Evolutionary conservation across 2,329 filamentous ascomycete genomes (phyloP), one percentile per base, ranked within the genome.

Genomic region (Pseudocercospora fijiensis): DNA sequence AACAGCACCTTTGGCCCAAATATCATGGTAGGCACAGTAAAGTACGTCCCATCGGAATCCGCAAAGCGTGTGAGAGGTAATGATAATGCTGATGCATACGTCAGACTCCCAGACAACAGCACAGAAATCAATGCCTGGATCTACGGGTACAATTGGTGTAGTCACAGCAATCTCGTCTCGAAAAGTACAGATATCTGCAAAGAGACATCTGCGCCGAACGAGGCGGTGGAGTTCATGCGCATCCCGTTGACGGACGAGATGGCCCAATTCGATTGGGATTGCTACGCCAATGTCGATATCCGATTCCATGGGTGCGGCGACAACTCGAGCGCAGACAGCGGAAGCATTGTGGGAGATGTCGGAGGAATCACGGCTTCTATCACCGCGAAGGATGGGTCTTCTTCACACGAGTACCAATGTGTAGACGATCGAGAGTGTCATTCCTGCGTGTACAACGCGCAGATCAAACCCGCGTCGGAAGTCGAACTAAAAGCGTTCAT

Each of bases 281-380:
- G 64, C 60, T 61, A 63, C 22, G 63, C 60, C 11, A 65, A 62
- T 24, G 24, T 65, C 47, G 28, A 65, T 28, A 47, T 65, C 20
- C 41, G 56, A 9, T 57, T 65, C 41, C 11, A 22, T 22, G 59
- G 60, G 26, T 65, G 56, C 28, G 11, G 56, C 28, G 11, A 47
- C 16, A 24, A 57, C 41, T 24, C 27, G 20, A 43, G 20, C 18
- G 20, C 37, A n/a, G 52, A 49, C 4, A 7, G 45, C 45, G 22
- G 9, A 24, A 18, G 45, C 45, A 11, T 1, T 7, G 10, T 56
- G 24, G 16, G n/a, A 5, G 33, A 18, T 24, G 30, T 58, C 47
- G 28, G n/a, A n/a, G 47, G 27, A 20, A 49, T 63, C 24, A 22
- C 30, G 20, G 53, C 26, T 30, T 18, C 10, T 28, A 45, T 49